These are phyloP conservation scores for Talaromyces sp. DNA, from an alignment of 2,329 filamentous ascomycete genomes.

Conservation along the genomic window DNA sequence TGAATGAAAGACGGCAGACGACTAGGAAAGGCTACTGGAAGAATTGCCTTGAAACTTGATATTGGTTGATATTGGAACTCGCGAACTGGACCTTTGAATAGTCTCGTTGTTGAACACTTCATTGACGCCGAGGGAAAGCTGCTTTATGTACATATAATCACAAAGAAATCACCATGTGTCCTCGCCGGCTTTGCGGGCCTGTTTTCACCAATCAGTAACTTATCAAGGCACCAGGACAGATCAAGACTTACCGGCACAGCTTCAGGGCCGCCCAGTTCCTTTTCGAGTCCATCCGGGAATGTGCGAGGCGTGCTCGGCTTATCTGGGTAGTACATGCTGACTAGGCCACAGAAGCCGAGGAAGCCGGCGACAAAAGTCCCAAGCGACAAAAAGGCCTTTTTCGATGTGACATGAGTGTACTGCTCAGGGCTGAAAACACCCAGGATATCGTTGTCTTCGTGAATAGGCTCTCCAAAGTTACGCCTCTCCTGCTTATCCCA, in stretches of 20 bases:
- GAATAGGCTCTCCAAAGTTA: slow-evolving; percentile 93
- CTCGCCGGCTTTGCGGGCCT: slow-evolving; percentile 36
- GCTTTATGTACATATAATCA: slow-evolving; percentile 33
- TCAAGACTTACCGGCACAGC: slow-evolving; percentile 57
- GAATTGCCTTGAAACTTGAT: background rate
- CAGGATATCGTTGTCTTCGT: slow-evolving; percentile 92
- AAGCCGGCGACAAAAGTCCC: slow-evolving; percentile 61
- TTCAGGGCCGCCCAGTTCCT: slow-evolving; percentile 66
- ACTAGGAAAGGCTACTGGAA: background rate
- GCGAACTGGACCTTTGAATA: background rate
- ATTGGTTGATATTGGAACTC: background rate
- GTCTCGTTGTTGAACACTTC: slow-evolving; percentile 1
- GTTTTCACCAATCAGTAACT: slow-evolving; percentile 6
- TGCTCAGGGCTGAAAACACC: slow-evolving; percentile 85
- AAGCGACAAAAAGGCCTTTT: slow-evolving; percentile 64
- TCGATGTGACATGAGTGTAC: slow-evolving; percentile 76
- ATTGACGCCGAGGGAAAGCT: slow-evolving; percentile 28
- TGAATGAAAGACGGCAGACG: background rate
- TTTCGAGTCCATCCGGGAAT: slow-evolving; percentile 64
- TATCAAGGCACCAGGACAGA: background rate
- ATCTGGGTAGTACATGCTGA: slow-evolving; percentile 68
- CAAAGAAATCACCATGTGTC: slow-evolving; percentile 28
- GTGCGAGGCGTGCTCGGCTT: slow-evolving; percentile 62
- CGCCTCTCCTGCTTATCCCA: slow-evolving; percentile 97
- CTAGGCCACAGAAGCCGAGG: slow-evolving; percentile 59